These are phyloP conservation scores for Monsonia emarginata DNA, from an alignment of 441 rosid genomes.

Conservation along the genomic window DNA sequence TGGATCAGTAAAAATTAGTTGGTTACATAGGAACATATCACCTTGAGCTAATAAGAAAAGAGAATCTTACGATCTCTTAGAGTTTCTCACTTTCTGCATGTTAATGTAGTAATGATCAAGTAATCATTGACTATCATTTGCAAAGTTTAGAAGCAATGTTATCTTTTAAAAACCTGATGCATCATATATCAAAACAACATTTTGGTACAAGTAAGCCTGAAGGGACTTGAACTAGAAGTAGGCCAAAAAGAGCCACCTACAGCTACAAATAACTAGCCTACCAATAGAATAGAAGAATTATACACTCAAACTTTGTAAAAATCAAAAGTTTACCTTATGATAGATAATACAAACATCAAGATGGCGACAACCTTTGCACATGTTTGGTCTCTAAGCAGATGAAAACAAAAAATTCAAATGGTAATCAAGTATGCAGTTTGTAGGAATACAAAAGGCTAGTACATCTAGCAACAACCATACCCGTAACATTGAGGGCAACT, in stretches of 20 bases:
- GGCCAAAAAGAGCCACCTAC: constrained; percentile 4
- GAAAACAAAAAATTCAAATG: constrained; percentile 5
- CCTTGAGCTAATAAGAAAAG: not conserved
- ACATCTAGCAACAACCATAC: constrained; percentile 35
- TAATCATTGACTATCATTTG: not conserved
- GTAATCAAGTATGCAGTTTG: constrained; percentile 11
- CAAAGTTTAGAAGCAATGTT: not conserved
- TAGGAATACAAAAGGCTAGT: constrained; percentile 10
- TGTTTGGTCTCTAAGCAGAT: constrained; percentile 57
- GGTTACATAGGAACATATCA: not conserved
- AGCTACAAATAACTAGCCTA: constrained; percentile 4
- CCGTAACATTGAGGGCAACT: constrained; percentile 77
- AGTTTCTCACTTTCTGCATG: not conserved
- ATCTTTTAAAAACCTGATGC: not conserved
- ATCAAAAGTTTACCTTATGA: constrained; percentile 65
- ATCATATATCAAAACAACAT: not conserved
- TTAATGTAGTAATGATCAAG: not conserved
- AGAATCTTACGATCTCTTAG: not conserved
- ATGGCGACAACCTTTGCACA: constrained; percentile 88
- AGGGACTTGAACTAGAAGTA: not conserved
- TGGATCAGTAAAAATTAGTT: not conserved
- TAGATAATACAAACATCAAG: constrained; percentile 76
- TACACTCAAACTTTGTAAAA: not conserved
- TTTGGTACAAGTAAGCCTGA: not conserved
- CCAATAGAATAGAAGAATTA: constrained; percentile 2